Conservation (phyloP, 371 early-diverging fungal species). For the Batkoa obscura region DNA sequence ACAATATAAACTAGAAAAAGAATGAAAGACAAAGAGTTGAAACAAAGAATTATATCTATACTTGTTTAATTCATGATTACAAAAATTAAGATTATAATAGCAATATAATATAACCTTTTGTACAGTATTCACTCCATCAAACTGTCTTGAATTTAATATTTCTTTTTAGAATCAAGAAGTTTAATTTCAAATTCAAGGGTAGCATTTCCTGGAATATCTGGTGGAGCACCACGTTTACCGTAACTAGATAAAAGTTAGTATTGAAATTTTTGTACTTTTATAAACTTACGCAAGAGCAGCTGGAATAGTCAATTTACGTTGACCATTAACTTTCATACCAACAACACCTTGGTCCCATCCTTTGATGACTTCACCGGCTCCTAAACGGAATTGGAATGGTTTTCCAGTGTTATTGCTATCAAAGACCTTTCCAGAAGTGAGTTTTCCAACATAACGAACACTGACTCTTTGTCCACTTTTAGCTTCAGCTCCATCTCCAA, state of each 20-base stretch:
- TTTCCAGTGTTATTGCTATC: conserved; percentile 89
- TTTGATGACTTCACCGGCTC: conserved; percentile 82
- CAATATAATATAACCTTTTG: too few species aligned
- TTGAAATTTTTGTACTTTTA: too few species aligned
- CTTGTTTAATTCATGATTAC: too few species aligned
- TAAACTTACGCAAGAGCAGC: conserved; percentile 41
- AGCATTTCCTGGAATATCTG: conserved; percentile 72
- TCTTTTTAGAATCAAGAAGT: conserved; percentile 24
- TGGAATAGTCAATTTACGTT: conserved; percentile 78
- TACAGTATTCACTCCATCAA: too few species aligned
- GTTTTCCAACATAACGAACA: conserved; percentile 10
- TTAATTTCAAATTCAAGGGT: conserved; percentile 75
- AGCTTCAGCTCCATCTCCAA: not conserved
- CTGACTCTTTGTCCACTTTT: not conserved
- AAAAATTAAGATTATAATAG: too few species aligned
- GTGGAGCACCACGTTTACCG: conserved; percentile 67
- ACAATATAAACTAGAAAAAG: too few species aligned
- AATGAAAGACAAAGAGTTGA: too few species aligned
- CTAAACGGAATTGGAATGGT: conserved; percentile 77
- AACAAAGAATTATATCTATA: too few species aligned
- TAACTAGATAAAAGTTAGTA: too few species aligned
- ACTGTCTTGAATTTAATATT: not conserved
- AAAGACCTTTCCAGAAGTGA: conserved; percentile 82
- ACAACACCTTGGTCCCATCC: conserved; percentile 82
- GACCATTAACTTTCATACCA: conserved; percentile 84